These are phyloP conservation scores for Graphilbum ipis-grandicollis DNA, from an alignment of 2,329 filamentous ascomycete species.

Conservation along the genomic window DNA sequence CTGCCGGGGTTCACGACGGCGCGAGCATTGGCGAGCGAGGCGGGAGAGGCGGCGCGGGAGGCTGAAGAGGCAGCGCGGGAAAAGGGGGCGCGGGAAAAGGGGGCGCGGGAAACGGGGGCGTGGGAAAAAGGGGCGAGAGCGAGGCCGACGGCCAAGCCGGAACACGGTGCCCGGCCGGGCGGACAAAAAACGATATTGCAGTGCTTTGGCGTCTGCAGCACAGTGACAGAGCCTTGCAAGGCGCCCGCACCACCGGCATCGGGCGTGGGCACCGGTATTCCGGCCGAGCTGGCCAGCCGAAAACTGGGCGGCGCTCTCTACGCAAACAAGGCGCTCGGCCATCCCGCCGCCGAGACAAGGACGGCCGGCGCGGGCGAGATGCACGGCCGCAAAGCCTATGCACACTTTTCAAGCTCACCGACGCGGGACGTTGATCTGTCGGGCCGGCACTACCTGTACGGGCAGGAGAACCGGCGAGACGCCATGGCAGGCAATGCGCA, in stretches of 20 bases:
- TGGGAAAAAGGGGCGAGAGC: no score
- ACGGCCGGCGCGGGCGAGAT: neutral
- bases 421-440: neutral
- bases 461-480: neutral
- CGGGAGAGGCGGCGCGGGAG: constrained; percentile 12
- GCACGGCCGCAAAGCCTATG: constrained; percentile 24
- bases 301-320: constrained; percentile 21
- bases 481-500: neutral
- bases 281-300: constrained; percentile 19
- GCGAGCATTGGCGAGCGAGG: constrained; percentile 18
- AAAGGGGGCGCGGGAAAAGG: no score
- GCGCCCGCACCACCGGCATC: constrained; percentile 3
- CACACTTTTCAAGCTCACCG: constrained; percentile 42
- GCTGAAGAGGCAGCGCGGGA: constrained; percentile 9
- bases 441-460: neutral
- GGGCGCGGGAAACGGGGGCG: no score
- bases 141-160: constrained; percentile 21
- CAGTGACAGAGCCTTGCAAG: no score
- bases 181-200: neutral
- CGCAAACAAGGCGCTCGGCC: constrained; percentile 13
- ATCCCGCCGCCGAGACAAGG: neutral
- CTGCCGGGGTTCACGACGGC: constrained; percentile 36
- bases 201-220: neutral
- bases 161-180: constrained; percentile 17
- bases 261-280: no score